These are phyloP conservation scores for Lineolata rhizophorae DNA, from an alignment of 495 filamentous ascomycete genomes.

Conservation along the genomic window DNA sequence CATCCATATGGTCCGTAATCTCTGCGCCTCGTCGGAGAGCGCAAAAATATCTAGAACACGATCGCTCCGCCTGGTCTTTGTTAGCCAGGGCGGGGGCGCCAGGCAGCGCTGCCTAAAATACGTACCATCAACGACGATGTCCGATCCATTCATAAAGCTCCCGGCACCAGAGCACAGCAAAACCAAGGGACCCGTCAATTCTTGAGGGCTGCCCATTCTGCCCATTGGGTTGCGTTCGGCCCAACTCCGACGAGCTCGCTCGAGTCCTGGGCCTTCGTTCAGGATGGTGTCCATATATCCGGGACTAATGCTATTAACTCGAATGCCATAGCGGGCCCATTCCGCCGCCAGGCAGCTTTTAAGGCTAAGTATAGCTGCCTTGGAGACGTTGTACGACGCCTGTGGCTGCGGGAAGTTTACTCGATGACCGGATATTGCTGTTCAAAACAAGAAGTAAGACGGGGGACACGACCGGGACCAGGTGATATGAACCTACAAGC, in stretches of 20 bases:
- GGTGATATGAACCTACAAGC: constrained; percentile 17
- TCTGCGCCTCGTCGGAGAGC: no score
- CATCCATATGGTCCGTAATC: no score
- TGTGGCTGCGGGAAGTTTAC: constrained; percentile 52
- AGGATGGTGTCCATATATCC: constrained; percentile 72
- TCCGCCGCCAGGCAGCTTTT: constrained; percentile 41
- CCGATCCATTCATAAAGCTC: constrained; percentile 44
- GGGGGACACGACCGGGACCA: neutral
- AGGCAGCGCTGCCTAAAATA: no score
- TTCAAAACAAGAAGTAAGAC: neutral
- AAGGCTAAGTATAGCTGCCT: constrained; percentile 37
- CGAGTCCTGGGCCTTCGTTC: constrained; percentile 40
- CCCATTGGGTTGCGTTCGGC: constrained; percentile 40
- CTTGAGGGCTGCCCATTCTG: constrained; percentile 41
- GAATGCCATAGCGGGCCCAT: constrained; percentile 39
- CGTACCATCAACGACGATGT: constrained; percentile 35
- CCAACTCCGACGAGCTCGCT: constrained; percentile 32
- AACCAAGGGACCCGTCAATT: constrained; percentile 44
- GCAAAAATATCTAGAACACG: no score
- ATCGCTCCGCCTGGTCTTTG: no score
- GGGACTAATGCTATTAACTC: constrained; percentile 46
- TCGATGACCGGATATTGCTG: constrained; percentile 36
- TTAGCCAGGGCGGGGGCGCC: no score
- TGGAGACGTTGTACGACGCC: constrained; percentile 47
- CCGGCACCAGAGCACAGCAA: constrained; percentile 39